Evolutionary conservation across 805 yeast species (phyloP).

Genomic region (Dipodascopsis uninucleata): DNA sequence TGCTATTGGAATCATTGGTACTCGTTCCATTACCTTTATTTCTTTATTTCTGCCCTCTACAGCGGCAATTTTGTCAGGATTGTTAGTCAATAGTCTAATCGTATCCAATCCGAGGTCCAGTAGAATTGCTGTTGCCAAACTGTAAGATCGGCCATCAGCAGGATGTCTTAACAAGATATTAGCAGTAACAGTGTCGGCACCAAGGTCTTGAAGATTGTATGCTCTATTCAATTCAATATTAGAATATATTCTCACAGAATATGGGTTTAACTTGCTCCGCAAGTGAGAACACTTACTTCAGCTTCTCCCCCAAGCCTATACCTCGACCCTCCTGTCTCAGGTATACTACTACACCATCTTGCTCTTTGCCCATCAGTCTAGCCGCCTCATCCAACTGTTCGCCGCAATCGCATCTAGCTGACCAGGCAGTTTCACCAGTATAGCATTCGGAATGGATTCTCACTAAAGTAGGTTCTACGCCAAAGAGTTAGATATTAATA

Average conservation of each 20-base stretch:
- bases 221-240: slow-evolving; percentile 44
- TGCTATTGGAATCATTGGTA: slow-evolving; percentile 95
- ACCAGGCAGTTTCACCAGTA: slow-evolving; percentile 99
- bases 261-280: background rate
- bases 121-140: slow-evolving; percentile 89
- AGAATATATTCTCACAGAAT: background rate
- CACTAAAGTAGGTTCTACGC: slow-evolving; percentile 46
- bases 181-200: slow-evolving; percentile 98
- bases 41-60: slow-evolving; percentile 81
- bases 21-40: slow-evolving; percentile 77
- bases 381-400: slow-evolving; percentile 99
- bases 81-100: slow-evolving; percentile 81
- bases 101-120: slow-evolving; percentile 71
- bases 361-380: slow-evolving; percentile 77
- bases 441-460: slow-evolving; percentile 96
- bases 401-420: slow-evolving; percentile 98
- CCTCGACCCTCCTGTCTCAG: slow-evolving; percentile 98
- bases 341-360: slow-evolving; percentile 92
- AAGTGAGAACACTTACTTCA: slow-evolving; percentile 55
- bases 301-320: slow-evolving; percentile 94
- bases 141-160: slow-evolving; percentile 93
- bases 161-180: slow-evolving; percentile 90
- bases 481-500: slow-evolving; percentile 1
- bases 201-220: slow-evolving; percentile 92
- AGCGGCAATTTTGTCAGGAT: slow-evolving; percentile 93